Evolutionary conservation across 257 asterid genomes (phyloP).

Genomic region (Fraxinus quadrangulata): DNA sequence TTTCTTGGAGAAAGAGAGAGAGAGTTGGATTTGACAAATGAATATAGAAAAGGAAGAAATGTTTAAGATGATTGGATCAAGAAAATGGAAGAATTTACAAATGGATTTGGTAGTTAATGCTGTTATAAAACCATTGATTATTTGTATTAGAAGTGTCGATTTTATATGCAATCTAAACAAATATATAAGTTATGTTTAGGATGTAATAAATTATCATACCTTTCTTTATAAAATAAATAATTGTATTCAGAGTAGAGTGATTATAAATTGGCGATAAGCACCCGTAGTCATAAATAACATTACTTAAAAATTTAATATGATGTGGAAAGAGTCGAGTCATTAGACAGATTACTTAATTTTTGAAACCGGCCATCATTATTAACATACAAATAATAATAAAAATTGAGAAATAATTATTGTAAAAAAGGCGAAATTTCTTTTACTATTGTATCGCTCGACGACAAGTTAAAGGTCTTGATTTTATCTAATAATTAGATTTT

Average conservation of each 20-base stretch:
- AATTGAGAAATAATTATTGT: background rate
- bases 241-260: too few species aligned
- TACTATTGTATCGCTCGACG: background rate
- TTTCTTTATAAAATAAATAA: too few species aligned
- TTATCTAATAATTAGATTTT: too few species aligned
- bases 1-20: background rate
- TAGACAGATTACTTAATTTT: background rate
- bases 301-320: too few species aligned
- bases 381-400: background rate
- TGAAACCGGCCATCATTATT: too few species aligned
- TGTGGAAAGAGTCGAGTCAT: too few species aligned
- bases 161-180: background rate
- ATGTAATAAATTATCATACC: too few species aligned
- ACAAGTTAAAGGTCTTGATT: background rate
- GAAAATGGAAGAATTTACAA: background rate
- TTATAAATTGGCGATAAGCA: too few species aligned
- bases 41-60: background rate
- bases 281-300: too few species aligned
- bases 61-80: background rate
- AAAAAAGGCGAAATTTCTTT: background rate
- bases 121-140: background rate
- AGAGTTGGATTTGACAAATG: background rate
- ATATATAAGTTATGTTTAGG: background rate
- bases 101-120: background rate
- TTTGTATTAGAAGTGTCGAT: background rate